phyloP scores from a whole-genome alignment of 805 yeast species.

The Sugiyamaella qingdaonensis region DNA sequence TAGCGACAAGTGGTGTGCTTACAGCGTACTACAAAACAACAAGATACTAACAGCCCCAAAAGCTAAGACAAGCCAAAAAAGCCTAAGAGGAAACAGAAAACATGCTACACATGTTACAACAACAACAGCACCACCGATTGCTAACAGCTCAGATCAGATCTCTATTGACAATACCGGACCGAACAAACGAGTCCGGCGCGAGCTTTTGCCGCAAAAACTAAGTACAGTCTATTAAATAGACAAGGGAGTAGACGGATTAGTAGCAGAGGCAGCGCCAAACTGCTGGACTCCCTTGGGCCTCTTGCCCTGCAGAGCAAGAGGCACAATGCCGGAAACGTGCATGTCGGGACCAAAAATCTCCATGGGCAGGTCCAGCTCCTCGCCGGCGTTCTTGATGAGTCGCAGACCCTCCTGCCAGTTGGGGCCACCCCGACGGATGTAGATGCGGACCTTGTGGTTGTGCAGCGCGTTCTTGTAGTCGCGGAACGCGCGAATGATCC shows the following conservation, averaged over 20 bases:
- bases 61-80: too few relatives aligned
- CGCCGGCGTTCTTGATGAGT: constrained; percentile 41
- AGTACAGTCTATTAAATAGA: constrained; percentile 15
- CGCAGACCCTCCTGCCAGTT: constrained; percentile 48
- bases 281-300: constrained; percentile 38
- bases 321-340: constrained; percentile 47
- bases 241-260: constrained; percentile 28
- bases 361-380: constrained; percentile 43
- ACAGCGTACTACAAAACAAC: too few relatives aligned
- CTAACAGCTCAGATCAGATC: neutral
- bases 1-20: too few relatives aligned
- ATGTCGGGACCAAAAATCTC: constrained; percentile 49
- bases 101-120: too few relatives aligned
- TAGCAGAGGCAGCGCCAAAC: constrained; percentile 35
- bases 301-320: constrained; percentile 40
- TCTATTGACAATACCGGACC: neutral
- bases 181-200: too few relatives aligned
- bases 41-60: too few relatives aligned
- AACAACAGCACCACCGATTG: neutral
- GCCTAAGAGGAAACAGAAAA: too few relatives aligned
- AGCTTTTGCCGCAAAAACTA: neutral
- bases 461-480: constrained; percentile 37
- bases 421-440: constrained; percentile 46
- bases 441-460: constrained; percentile 39
- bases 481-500: constrained; percentile 46